Base-by-base conservation (phyloP, 495 filamentous ascomycete genomes). In the Penicillium silybi region DNA sequence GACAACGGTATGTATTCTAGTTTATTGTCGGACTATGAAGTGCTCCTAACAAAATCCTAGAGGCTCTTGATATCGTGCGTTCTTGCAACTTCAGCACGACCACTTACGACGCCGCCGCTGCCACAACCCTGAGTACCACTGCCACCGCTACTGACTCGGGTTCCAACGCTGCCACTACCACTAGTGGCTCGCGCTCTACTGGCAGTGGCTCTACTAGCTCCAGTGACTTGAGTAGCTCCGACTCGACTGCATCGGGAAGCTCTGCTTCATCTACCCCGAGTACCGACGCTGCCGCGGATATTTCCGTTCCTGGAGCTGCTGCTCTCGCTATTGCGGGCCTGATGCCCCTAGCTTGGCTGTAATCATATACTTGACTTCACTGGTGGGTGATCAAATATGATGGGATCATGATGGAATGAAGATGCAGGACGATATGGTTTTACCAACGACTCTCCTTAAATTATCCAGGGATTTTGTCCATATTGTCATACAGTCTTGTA, bases 11-110 rank as follows among this genome's bases (percentile, higher is more conserved):
- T 37, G 43, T 43, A 44, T 7, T 8, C 13, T 27, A 17, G 26
- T 22, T 16, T 5, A 41, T 25, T 7, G 17, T 15, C n/a, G 6
- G 15, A 29, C 10, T 5, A 19, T 38, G 18, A 38, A 18, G 6
- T 17, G 25, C 35, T 41, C 22, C 46, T 61, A 41, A 57, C 22
- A 11, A 6, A 8, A 34, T 20, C 26, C 2, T 38, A 72, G 69
- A 70, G 18, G 69, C 69, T 17, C 65, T 69, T 41, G 64, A 67
- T 19, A 65, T 72, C 37, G 62, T 72, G 42, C 47, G 39, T 49
- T 65, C 59, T 8, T 72, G 69, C 56, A 53, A 50, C 23, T 52
- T 70, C 32, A 62, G 44, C 17, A 65, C 67, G 8, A 72, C 65
- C 9, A 62, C 63, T 17, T 72, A 67, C 44, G 58, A 60, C 29